These are phyloP conservation scores for Fusarium sp. DNA, from an alignment of 2,329 filamentous ascomycete species.

Conservation along the genomic window DNA sequence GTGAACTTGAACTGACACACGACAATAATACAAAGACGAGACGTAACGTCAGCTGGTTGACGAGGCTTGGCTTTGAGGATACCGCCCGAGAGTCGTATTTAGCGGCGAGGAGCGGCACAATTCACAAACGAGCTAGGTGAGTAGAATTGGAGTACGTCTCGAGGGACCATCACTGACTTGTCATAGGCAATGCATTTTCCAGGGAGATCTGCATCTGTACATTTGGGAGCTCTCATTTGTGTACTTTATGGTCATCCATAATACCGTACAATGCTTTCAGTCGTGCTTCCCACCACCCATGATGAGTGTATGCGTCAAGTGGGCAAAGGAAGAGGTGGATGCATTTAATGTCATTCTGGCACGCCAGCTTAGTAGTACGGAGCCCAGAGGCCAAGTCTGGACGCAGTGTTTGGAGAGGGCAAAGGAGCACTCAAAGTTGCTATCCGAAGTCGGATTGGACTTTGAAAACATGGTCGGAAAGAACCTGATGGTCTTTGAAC, in stretches of 20 bases:
- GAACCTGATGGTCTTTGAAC: conserved; percentile 55
- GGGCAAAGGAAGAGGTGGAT: conserved; percentile 96
- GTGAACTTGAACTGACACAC: conserved; percentile 82
- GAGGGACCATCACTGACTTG: conserved; percentile 15
- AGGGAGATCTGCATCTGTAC: conserved; percentile 91
- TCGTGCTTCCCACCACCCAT: conserved; percentile 85
- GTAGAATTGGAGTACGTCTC: neutral
- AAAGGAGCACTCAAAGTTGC: conserved; percentile 80
- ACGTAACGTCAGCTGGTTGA: conserved; percentile 85
- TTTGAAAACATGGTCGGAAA: conserved; percentile 84
- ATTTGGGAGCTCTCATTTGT: conserved; percentile 96
- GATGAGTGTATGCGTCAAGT: conserved; percentile 96
- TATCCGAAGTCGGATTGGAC: conserved; percentile 89
- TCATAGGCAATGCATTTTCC: conserved; percentile 88
- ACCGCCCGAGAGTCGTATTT: conserved; percentile 89
- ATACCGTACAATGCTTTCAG: conserved; percentile 91
- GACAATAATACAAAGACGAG: conserved; percentile 82
- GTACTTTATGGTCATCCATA: conserved; percentile 93
- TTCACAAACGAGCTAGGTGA: conserved; percentile 85
- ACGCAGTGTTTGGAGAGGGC: conserved; percentile 85
- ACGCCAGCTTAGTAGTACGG: conserved; percentile 88
- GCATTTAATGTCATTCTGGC: conserved; percentile 86
- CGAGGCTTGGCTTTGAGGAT: conserved; percentile 89
- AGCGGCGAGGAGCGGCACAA: conserved; percentile 78
- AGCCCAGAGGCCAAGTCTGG: conserved; percentile 81